Conservation (phyloP, 352 stramenopile species). For the Globisporangium rhizosaccharum region DNA sequence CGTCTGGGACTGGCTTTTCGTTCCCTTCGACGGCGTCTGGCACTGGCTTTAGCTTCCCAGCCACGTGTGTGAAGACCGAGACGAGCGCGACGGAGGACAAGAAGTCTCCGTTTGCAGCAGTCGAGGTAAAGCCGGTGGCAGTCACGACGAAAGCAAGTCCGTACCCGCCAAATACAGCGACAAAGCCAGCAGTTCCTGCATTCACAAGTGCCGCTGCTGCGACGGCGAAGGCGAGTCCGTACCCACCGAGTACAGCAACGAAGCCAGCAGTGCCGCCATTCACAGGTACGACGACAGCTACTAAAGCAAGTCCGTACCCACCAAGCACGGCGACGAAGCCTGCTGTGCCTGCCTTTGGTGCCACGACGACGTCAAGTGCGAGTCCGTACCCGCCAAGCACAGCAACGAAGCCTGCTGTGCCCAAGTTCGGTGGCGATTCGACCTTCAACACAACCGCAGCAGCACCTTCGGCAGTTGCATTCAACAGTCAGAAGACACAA, state of each 20-base stretch:
- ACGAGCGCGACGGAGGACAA: background rate
- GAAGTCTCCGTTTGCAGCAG: background rate
- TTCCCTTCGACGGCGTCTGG: background rate
- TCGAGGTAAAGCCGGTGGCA: background rate
- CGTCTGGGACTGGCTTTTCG: constrained; percentile 39
- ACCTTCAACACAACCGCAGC: background rate
- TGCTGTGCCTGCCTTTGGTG: constrained; percentile 1
- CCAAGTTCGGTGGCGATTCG: background rate
- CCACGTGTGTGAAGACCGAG: background rate
- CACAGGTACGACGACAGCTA: constrained; percentile 4
- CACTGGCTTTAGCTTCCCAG: constrained; percentile 12
- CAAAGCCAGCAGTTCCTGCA: constrained; percentile 25
- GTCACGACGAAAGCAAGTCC: background rate
- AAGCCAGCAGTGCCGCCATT: constrained; percentile 29
- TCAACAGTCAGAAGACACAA: background rate
- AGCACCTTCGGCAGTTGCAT: background rate
- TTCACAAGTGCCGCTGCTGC: constrained; percentile 1
- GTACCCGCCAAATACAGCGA: constrained; percentile 37
- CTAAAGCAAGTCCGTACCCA: constrained; percentile 3
- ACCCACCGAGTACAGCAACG: constrained; percentile 34
- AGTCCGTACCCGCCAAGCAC: background rate
- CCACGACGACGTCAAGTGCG: background rate
- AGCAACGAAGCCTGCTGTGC: background rate
- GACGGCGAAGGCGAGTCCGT: constrained; percentile 4
- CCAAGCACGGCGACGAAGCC: constrained; percentile 11